Evolutionary conservation across 805 yeast genomes (phyloP), one percentile per base, ranked within the genome.

Genomic region (Monosporozyma aquatica): DNA sequence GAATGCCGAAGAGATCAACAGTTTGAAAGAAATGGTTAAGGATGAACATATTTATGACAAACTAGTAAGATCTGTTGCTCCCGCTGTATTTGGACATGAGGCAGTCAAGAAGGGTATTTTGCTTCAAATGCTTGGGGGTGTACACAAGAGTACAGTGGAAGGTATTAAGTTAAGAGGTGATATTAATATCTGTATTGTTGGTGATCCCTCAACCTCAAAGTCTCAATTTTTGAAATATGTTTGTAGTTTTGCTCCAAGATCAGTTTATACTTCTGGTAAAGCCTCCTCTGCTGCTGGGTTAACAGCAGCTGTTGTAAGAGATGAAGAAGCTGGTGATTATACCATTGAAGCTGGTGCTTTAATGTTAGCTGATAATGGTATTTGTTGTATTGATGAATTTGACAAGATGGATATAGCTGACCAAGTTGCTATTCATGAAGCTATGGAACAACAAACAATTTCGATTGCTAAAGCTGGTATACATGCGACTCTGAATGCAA

Each of bases 381-480:
- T 92, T 47, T 92, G 98, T 73, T 94, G 96, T 55, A 92, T 92
- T 63, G 98, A 92, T 63, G 98, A 92, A 68, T 92, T 92, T 55
- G 98, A 92, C 61, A 92, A 92, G 69, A 92, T 92, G 98, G 97
- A 90, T 63, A 64, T 89, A 34, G 66, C 80, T 1, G 97, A 92
- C 65, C 97, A 92, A 66, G 97, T 92, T 43, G 97, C 97, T 3
- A 90, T 92, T 68, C 98, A 92, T 67, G 98, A 92, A 68, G 98
- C 97, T 20, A 92, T 92, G 98, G 98, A 92, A 72, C 98, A 92
- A 67, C 98, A 92, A 65, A 92, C 98, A 0, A 92, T 92, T 51
- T 89, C 97, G 13, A 92, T 92, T 56, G 97, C 98, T 9, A 92
- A 92, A 62, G 98, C 98, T 1, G 98, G 98, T 58, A 92, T 92